A percentile compares a stretch with the other conserved stretches of the same genome.
These are phyloP conservation scores for Paspalum notatum DNA, from an alignment of 176 grass and related monocot species.

Conservation along the genomic window DNA sequence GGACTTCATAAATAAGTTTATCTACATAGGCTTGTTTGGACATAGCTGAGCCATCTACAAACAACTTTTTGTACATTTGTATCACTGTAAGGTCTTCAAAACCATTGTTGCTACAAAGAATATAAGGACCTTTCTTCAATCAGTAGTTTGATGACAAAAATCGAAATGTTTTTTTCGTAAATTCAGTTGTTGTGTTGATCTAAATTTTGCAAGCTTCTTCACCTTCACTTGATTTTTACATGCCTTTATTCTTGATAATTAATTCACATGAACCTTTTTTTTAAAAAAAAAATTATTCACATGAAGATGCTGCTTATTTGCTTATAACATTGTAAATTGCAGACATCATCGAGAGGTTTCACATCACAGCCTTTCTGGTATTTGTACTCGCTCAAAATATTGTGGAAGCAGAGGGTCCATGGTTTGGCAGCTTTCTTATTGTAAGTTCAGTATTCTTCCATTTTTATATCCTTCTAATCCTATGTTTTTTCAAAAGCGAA, in stretches of 20 bases:
- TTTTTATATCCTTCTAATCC: neutral
- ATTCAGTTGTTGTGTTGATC: neutral
- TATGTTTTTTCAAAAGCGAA: neutral
- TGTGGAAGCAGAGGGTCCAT: conserved; percentile 94
- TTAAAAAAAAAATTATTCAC: neutral
- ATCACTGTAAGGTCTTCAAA: neutral
- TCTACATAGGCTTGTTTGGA: neutral
- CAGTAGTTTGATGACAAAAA: conserved; percentile 23
- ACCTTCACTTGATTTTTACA: neutral
- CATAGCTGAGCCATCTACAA: neutral
- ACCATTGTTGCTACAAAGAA: neutral
- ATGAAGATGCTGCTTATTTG: conserved; percentile 14
- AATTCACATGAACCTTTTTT: neutral
- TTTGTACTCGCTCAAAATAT: conserved; percentile 99
- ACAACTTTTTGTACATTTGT: conserved; percentile 18
- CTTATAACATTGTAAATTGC: conserved; percentile 41
- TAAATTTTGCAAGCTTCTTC: conserved; percentile 20
- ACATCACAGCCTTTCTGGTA: conserved; percentile 86
- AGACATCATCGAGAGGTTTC: conserved; percentile 97
- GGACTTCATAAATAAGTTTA: conserved; percentile 10
- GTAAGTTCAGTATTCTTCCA: conserved; percentile 52
- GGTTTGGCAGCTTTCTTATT: conserved; percentile 79
- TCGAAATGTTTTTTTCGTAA: neutral
- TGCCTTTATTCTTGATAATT: conserved; percentile 29
- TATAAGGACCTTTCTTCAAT: conserved; percentile 15